Evolutionary conservation across 1,284 basidiomycete genomes (phyloP).

Genomic region (Takashimella koratensis): DNA sequence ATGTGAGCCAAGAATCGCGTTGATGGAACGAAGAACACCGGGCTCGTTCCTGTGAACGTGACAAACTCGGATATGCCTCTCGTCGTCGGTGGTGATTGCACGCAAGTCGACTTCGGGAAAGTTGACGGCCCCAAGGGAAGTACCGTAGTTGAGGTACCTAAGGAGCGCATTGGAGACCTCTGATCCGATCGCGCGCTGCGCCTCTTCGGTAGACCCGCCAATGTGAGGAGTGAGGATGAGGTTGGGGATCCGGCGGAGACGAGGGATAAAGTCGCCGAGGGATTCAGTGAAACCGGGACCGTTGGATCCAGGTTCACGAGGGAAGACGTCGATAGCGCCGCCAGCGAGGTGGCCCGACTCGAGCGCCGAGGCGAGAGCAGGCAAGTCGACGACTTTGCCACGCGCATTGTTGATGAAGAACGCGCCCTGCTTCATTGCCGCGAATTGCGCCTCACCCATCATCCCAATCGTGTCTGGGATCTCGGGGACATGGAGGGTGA

Average conservation of each 20-base stretch:
- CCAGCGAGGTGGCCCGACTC: conserved; percentile 85
- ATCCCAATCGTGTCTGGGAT: conserved; percentile 93
- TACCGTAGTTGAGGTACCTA: conserved; percentile 90
- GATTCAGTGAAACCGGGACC: conserved; percentile 78
- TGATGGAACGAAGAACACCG: conserved; percentile 92
- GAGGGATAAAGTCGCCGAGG: conserved; percentile 74
- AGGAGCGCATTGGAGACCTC: conserved; percentile 84
- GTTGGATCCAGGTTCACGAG: conserved; percentile 85
- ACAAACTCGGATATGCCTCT: conserved; percentile 82
- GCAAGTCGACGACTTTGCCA: conserved; percentile 91
- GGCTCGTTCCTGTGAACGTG: conserved; percentile 97
- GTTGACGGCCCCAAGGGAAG: conserved; percentile 89
- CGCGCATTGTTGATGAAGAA: conserved; percentile 99
- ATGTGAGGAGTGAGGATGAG: conserved; percentile 97
- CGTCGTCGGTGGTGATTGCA: conserved; percentile 76
- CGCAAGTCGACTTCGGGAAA: conserved; percentile 98
- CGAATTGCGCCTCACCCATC: conserved; percentile 74
- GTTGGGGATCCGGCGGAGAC: conserved; percentile 72
- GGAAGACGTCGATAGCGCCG: conserved; percentile 93
- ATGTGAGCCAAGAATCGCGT: conserved; percentile 84
- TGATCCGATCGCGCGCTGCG: conserved; percentile 93
- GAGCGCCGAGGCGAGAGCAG: conserved; percentile 77
- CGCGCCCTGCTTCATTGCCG: conserved; percentile 89
- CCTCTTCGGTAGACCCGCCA: conserved; percentile 98
- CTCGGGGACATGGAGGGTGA: conserved; percentile 95